Evolutionary conservation across 345 rosid genomes (phyloP).

Genomic region (Theobroma cacao): DNA sequence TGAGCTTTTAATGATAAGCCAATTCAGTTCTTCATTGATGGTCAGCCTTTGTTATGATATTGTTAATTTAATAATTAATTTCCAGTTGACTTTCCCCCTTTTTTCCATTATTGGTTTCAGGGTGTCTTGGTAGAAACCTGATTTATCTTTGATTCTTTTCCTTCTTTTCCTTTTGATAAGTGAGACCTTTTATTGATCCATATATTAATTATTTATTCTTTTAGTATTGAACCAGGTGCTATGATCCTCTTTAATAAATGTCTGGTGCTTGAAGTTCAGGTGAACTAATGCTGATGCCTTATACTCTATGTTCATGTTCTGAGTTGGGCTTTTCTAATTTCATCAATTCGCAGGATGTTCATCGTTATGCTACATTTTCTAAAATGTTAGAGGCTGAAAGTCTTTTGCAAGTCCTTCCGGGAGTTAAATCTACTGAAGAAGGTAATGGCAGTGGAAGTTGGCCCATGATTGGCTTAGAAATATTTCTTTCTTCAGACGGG

Average conservation of each 20-base stretch:
- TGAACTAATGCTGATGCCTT: slow-evolving; percentile 25
- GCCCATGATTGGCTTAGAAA: background rate
- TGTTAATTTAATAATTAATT: background rate
- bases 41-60: background rate
- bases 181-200: background rate
- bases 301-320: slow-evolving; percentile 8
- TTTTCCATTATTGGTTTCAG: background rate
- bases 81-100: background rate
- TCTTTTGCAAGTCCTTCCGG: slow-evolving; percentile 64
- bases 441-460: slow-evolving; percentile 32
- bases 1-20: background rate
- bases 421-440: slow-evolving; percentile 52
- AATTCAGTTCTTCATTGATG: background rate
- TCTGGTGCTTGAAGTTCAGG: slow-evolving; percentile 63
- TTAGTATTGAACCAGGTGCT: slow-evolving; percentile 51
- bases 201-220: slow-evolving; percentile 24
- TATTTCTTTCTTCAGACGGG: background rate
- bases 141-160: background rate
- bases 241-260: slow-evolving; percentile 53
- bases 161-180: background rate
- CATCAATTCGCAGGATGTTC: slow-evolving; percentile 41
- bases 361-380: slow-evolving; percentile 41
- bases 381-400: slow-evolving; percentile 61
- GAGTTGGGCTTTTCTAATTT: slow-evolving; percentile 11
- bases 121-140: background rate